These are phyloP conservation scores for Saussurea involucrata DNA, from an alignment of 129 eudicot genomes.

Conservation along the genomic window DNA sequence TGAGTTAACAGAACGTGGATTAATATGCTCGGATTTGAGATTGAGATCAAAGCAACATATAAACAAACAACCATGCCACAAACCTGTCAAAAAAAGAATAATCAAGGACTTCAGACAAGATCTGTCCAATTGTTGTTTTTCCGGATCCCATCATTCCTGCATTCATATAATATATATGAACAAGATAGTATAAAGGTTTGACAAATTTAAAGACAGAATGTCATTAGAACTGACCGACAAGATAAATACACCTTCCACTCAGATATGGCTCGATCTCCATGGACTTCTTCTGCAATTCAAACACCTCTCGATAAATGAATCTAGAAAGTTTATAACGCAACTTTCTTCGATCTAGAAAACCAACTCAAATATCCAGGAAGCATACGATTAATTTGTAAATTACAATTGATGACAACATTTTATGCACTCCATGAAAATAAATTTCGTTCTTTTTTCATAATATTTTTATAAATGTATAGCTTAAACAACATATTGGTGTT, in stretches of 20 bases:
- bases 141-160: constrained; percentile 99
- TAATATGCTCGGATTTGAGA: not conserved
- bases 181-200: not conserved
- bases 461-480: not conserved
- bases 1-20: not conserved
- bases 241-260: constrained; percentile 79
- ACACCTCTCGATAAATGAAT: constrained; percentile 9
- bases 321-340: not conserved
- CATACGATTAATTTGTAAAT: not conserved
- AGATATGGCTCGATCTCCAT: constrained; percentile 62
- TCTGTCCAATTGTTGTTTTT: constrained; percentile 88
- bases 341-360: not conserved
- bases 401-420: not conserved
- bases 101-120: constrained; percentile 64
- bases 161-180: constrained; percentile 20
- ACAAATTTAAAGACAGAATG: constrained; percentile 3
- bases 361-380: not conserved
- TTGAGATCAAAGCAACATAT: constrained; percentile 3
- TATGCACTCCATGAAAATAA: constrained; percentile 1
- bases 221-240: constrained; percentile 70
- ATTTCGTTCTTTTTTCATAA: not conserved
- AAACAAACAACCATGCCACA: constrained; percentile 14
- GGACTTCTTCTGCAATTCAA: constrained; percentile 64
- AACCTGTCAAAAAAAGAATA: constrained; percentile 92
- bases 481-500: not conserved